Conservation (phyloP, 148 eudicot species). For the Dysphania ambrosioides region DNA sequence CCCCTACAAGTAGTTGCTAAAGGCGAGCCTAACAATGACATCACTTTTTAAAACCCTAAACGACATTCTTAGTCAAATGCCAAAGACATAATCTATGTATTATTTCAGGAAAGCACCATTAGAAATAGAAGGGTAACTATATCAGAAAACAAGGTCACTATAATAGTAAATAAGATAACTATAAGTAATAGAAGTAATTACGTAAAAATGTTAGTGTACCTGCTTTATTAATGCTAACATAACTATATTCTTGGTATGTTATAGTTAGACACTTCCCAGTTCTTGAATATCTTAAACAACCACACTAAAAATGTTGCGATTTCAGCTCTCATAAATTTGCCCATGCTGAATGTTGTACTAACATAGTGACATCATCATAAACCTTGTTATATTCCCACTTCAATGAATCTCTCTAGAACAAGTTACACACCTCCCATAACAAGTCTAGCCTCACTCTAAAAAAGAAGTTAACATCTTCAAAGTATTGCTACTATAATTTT, state of each 20-base stretch:
- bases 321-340: background rate
- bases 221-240: background rate
- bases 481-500: background rate
- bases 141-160: too few relatives aligned
- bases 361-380: background rate
- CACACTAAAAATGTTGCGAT: background rate
- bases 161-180: too few relatives aligned
- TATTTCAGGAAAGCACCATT: too few relatives aligned
- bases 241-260: background rate
- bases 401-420: conserved; percentile 5
- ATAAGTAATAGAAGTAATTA: too few relatives aligned
- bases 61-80: too few relatives aligned
- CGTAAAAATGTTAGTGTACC: background rate
- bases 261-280: background rate
- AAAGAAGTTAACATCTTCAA: background rate
- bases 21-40: too few relatives aligned
- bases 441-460: background rate
- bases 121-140: too few relatives aligned
- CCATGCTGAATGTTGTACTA: background rate
- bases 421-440: background rate
- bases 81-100: too few relatives aligned
- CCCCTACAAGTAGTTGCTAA: too few relatives aligned
- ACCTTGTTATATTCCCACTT: background rate
- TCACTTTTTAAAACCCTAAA: too few relatives aligned
- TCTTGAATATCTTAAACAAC: background rate